Conservation (phyloP, 495 filamentous ascomycete species). For the Podospora sp. region DNA sequence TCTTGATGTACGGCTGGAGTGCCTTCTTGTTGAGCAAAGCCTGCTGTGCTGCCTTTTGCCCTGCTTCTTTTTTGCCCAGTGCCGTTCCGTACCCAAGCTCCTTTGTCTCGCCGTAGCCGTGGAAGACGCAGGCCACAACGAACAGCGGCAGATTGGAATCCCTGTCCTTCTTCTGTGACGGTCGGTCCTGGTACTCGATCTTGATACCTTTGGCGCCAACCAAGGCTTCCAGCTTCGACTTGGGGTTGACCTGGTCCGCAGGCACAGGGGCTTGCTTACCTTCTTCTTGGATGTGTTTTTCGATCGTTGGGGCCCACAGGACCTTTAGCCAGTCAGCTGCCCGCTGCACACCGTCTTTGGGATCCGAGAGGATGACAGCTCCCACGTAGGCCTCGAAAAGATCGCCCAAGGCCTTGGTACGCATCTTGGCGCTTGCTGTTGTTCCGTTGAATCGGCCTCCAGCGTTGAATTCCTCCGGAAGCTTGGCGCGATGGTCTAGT, state of each 20-base stretch:
- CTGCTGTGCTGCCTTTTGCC: slow-evolving; percentile 66
- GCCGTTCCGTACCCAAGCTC: slow-evolving; percentile 70
- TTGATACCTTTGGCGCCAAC: slow-evolving; percentile 63
- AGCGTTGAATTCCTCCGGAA: slow-evolving; percentile 50
- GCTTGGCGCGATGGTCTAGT: slow-evolving; percentile 60
- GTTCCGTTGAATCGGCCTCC: slow-evolving; percentile 37
- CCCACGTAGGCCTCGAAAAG: slow-evolving; percentile 89
- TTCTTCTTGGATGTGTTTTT: slow-evolving; percentile 47
- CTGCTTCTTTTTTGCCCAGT: slow-evolving; percentile 72
- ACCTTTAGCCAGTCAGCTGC: slow-evolving; percentile 68
- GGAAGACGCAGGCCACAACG: slow-evolving; percentile 68
- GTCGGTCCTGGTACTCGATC: slow-evolving; percentile 66
- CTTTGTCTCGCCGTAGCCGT: slow-evolving; percentile 70
- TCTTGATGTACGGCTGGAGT: slow-evolving; percentile 56
- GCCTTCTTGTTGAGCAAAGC: slow-evolving; percentile 64
- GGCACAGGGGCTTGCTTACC: slow-evolving; percentile 24
- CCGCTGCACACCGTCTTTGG: slow-evolving; percentile 57
- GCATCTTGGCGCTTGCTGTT: slow-evolving; percentile 51
- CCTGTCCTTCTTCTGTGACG: slow-evolving; percentile 56
- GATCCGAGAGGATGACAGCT: slow-evolving; percentile 68
- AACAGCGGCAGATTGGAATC: slow-evolving; percentile 63
- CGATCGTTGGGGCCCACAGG: slow-evolving; percentile 61
- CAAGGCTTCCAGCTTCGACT: slow-evolving; percentile 57
- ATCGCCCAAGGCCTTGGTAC: slow-evolving; percentile 72
- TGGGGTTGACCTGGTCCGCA: slow-evolving; percentile 34